Evolutionary conservation across 257 asterid species (phyloP).

Genomic region (Rubia yunnanensis): DNA sequence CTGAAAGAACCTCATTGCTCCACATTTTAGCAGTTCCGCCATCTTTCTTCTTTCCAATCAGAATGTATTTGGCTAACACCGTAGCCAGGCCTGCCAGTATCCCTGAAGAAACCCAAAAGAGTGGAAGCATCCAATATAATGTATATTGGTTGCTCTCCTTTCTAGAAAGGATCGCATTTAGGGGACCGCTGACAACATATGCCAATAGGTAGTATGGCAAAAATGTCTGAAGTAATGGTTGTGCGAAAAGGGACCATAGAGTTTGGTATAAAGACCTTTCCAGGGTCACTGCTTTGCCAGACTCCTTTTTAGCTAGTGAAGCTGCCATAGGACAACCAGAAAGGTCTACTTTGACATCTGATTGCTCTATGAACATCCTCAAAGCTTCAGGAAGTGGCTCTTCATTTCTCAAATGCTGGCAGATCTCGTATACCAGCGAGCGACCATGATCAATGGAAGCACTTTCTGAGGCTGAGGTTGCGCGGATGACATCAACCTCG

Average conservation of each 20-base stretch:
- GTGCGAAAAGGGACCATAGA: conserved; percentile 47
- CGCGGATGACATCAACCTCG: conserved; percentile 68
- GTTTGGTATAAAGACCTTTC: conserved; percentile 52
- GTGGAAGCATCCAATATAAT: conserved; percentile 47
- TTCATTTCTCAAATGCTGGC: conserved; percentile 70
- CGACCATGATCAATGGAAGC: conserved; percentile 93
- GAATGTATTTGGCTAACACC: conserved; percentile 44
- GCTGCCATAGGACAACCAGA: conserved; percentile 70
- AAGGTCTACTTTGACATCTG: conserved; percentile 79
- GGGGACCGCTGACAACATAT: conserved; percentile 38
- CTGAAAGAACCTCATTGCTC: conserved; percentile 52
- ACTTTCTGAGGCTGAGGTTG: conserved; percentile 67
- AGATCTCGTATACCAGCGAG: conserved; percentile 62
- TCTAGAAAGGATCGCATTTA: conserved; percentile 21
- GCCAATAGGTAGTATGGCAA: conserved; percentile 55
- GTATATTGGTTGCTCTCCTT: conserved; percentile 26
- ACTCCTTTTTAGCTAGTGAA: conserved; percentile 13
- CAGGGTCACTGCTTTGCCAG: conserved; percentile 35
- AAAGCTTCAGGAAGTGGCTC: conserved; percentile 76
- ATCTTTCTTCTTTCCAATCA: conserved; percentile 60
- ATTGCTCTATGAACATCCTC: conserved; percentile 70
- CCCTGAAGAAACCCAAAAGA: conserved; percentile 73
- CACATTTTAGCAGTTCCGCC: conserved; percentile 55
- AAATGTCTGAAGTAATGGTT: conserved; percentile 66
- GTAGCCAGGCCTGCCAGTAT: conserved; percentile 35